phyloP scores from a whole-genome alignment of 495 filamentous ascomycete species.

The Penicillium lividum region DNA sequence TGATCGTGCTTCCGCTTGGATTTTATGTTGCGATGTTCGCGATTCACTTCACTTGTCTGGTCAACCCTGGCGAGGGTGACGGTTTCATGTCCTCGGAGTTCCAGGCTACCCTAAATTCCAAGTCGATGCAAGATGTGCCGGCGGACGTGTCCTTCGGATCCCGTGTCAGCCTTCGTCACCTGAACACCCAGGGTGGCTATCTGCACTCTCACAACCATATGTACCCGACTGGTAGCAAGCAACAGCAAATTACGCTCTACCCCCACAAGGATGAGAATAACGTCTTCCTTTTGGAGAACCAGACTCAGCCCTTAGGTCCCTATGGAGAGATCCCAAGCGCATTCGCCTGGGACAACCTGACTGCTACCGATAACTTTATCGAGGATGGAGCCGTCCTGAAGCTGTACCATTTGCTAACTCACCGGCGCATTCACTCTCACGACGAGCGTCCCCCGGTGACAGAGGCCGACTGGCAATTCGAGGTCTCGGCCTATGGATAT shows the following conservation, averaged over 20 bases:
- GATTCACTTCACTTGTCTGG: slow-evolving; percentile 90
- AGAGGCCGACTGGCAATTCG: slow-evolving; percentile 97
- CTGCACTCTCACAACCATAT: slow-evolving; percentile 95
- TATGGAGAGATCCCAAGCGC: slow-evolving; percentile 80
- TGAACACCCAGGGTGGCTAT: slow-evolving; percentile 97
- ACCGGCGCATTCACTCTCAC: slow-evolving; percentile 92
- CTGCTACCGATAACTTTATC: slow-evolving; percentile 58
- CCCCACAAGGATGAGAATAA: slow-evolving; percentile 99
- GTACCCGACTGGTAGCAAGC: slow-evolving; percentile 96
- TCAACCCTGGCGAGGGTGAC: slow-evolving; percentile 94
- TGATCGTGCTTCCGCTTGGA: slow-evolving; percentile 83
- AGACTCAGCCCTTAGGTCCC: slow-evolving; percentile 82
- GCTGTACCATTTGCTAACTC: slow-evolving; percentile 79
- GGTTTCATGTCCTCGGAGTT: slow-evolving; percentile 99
- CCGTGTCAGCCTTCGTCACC: slow-evolving; percentile 81
- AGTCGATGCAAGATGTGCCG: slow-evolving; percentile 91
- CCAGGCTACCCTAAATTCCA: slow-evolving; percentile 94
- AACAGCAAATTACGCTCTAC: slow-evolving; percentile 97
- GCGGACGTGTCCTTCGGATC: slow-evolving; percentile 90
- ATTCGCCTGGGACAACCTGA: slow-evolving; percentile 76
- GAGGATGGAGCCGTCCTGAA: slow-evolving; percentile 77
- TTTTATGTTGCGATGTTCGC: slow-evolving; percentile 97
- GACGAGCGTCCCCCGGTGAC: slow-evolving; percentile 96
- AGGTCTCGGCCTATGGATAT: slow-evolving; percentile 96
- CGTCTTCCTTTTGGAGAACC: slow-evolving; percentile 87